Conservation (phyloP, 371 early-diverging fungal species). For the Aphelidium insulamus region DNA sequence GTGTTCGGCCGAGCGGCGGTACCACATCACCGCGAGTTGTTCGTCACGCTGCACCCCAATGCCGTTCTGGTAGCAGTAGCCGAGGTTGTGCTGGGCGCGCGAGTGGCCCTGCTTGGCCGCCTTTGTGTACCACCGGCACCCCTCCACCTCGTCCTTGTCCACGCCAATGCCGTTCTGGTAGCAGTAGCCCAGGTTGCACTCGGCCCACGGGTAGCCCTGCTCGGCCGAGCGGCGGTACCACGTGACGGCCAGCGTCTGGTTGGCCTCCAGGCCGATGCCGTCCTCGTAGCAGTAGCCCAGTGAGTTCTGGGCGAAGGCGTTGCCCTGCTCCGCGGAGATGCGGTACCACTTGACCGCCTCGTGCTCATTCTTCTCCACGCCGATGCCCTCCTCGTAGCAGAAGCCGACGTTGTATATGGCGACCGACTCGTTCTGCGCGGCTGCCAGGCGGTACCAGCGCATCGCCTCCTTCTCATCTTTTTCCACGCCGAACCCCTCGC, state of each 20-base stretch:
- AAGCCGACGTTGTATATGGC: conserved; percentile 60
- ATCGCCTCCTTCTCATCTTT: conserved; percentile 35
- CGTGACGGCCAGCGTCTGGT: conserved; percentile 27
- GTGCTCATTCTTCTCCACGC: conserved; percentile 25
- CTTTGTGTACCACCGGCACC: conserved; percentile 52
- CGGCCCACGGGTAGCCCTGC: conserved; percentile 45
- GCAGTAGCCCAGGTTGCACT: conserved; percentile 61
- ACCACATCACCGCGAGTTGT: conserved; percentile 41
- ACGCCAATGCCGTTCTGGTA: conserved; percentile 67
- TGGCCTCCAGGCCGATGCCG: conserved; percentile 37
- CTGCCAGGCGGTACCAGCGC: conserved; percentile 37
- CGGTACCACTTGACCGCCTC: conserved; percentile 42
- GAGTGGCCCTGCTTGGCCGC: conserved; percentile 58
- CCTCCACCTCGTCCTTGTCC: conserved; percentile 24
- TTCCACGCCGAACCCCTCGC: conserved; percentile 45
- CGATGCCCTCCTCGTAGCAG: conserved; percentile 56
- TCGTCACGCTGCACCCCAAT: conserved; percentile 40
- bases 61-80: conserved; percentile 67
- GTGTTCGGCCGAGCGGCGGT: conserved; percentile 39
- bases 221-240: conserved; percentile 48
- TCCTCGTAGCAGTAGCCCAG: conserved; percentile 55
- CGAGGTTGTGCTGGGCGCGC: conserved; percentile 65
- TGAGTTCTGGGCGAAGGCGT: conserved; percentile 54
- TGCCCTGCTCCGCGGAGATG: conserved; percentile 40
- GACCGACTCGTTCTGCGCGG: conserved; percentile 29